Evolutionary conservation across 495 filamentous ascomycete species (phyloP), one percentile per base, ranked within the genome.

Genomic region (Lasiosphaeria hispida): DNA sequence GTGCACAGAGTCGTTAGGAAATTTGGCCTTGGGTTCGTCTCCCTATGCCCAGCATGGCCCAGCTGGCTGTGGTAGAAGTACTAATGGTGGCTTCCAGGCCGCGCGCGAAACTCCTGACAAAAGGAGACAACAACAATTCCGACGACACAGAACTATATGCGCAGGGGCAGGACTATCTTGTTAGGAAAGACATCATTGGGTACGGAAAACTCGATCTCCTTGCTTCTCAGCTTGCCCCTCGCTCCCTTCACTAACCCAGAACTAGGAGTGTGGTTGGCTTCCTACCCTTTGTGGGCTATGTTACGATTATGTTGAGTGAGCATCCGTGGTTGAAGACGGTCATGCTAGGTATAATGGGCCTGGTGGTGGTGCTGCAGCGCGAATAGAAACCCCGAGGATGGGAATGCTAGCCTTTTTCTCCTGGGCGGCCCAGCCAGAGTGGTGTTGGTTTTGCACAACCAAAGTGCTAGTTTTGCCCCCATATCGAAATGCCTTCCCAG

Each of bases 281-380:
- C 70, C 86, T 97, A 41, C 94, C 94, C 0, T 91, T 92, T 67
- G 92, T 99, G 4, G 94, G 94, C 41, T 99, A 97, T 68, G 92
- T 97, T 34, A 99, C 94, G 8, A 99, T 99, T 66, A 80, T 99
- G 75, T 79, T 99, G 52, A 92, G 88, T 56, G 94, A 99, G 72
- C 88, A 99, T 69, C 94, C 95, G 14, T 97, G 94, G 95, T 66
- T 97, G 63, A 99, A 99, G 83, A 92, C 88, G 11, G 92, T 87
- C 1, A 86, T 97, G 82, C 70, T 99, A 66, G 93, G 90, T 3
- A 76, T 97, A 5, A 99, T 99, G 94, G 94, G 94, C 0, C 68
- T 97, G 64, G 86, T 96, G 78, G 95, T 97, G 10, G 86, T 97
- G 14, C 72, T 97, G 66, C 95, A 99, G 72, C 76, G 94, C 65